Conservation (phyloP, 2,329 filamentous ascomycete species). For the Botrytis squamosa region DNA sequence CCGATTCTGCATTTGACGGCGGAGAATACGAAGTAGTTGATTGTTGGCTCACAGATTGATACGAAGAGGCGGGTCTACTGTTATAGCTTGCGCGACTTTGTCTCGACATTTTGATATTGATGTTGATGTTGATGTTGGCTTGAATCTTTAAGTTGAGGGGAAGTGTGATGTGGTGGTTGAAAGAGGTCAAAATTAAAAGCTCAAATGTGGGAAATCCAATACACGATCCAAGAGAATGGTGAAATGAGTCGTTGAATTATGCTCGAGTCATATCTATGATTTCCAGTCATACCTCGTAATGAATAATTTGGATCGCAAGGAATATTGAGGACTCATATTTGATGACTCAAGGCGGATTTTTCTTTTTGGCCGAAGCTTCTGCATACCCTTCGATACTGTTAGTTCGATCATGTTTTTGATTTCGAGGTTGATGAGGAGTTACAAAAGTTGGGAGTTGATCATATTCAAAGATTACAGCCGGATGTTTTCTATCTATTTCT, state of each 20-base stretch:
- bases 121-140: not conserved
- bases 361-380: not conserved
- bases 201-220: not conserved
- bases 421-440: not conserved
- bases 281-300: not conserved
- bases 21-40: not conserved
- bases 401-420: not conserved
- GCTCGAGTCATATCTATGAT: not conserved
- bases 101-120: not conserved
- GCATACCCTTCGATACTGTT: not conserved
- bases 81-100: not conserved
- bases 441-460: not conserved
- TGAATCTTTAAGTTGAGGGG: not conserved
- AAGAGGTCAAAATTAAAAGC: not conserved
- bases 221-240: fast-evolving
- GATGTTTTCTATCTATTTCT: too few relatives aligned
- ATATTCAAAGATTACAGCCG: not conserved
- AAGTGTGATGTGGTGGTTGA: not conserved
- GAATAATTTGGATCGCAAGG: not conserved
- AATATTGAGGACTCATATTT: not conserved
- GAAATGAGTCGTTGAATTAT: not conserved
- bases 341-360: not conserved
- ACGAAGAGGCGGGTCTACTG: not conserved
- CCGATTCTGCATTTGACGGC: not conserved
- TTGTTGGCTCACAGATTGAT: not conserved